Evolutionary conservation across 176 grass and related monocot genomes (phyloP), one percentile per base, ranked within the genome.

Genomic region (Chrysopogon serrulatus): DNA sequence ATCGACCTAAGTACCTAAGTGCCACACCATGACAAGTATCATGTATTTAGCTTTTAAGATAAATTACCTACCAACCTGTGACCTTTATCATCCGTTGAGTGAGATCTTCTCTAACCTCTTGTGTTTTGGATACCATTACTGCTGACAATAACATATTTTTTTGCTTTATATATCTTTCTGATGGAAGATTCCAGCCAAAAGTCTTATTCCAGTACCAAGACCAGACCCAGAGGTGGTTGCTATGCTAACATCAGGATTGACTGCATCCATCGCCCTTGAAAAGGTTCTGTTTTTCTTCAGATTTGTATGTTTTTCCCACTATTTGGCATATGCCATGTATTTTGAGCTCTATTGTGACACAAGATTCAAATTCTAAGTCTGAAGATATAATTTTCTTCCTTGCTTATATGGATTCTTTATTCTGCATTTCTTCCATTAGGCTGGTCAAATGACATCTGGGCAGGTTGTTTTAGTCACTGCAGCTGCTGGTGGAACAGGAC

Each of bases 401-500:
- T 68, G 48, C 72, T 82, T 62, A 85, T 80, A 15, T 30, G 31
- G 9, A 31, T 14, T 79, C 51, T 79, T 78, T 68, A 16, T 85
- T 47, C 60, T 88, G 49, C 36, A 53, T 75, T 35, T 53, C 8
- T 33, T 51, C 44, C 28, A 86, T 66, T 82, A 97, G 95, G 81
- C 90, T 84, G 95, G 95, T 63, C 92, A 92, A 73, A 94, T 97
- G 95, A 41, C 64, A 85, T 90, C 92, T 75, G 86, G 88, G 78
- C 73, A 97, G 86, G 78, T 87, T 68, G 88, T 94, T 82, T 85
- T 97, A 83, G 92, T 94, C 27, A 97, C 95, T 41, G 95, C 92
- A 31, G 95, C 95, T 85, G 95, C 92, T 92, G 95, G 95, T 86
- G 95, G 95, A 82, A 97, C 95, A 59, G 95, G 95, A 84, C 95